Evolutionary conservation across 225 moss, liverwort and hornwort species (phyloP).

Genomic region (Sphagnum tenellum): DNA sequence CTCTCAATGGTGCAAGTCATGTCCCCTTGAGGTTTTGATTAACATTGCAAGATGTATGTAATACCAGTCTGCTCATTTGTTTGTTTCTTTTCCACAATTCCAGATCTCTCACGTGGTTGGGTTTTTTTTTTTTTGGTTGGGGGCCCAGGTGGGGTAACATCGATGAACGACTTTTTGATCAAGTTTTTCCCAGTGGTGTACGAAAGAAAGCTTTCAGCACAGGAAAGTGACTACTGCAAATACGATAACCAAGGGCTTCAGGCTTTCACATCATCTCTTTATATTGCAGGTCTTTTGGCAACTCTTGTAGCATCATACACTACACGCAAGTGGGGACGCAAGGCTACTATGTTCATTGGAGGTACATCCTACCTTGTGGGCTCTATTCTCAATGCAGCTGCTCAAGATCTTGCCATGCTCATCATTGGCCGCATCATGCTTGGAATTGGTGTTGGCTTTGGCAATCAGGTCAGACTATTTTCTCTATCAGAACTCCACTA

Average conservation of each 20-base stretch:
- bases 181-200: constrained; percentile 13
- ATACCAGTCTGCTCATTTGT: no score
- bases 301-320: constrained; percentile 2
- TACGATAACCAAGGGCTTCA: constrained; percentile 3
- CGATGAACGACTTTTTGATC: constrained; percentile 8
- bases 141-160: constrained; percentile 14
- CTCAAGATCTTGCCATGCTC: neutral
- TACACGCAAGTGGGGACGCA: neutral
- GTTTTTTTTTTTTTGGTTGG: neutral
- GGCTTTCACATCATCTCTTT: constrained; percentile 11
- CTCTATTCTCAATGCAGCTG: neutral
- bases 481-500: no score
- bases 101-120: no score
- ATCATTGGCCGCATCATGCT: constrained; percentile 1
- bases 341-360: neutral
- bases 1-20: no score
- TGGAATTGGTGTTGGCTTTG: constrained; percentile 3
- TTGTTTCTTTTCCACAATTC: no score
- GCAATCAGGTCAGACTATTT: neutral
- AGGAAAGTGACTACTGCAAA: constrained; percentile 6
- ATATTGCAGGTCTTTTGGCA: constrained; percentile 5
- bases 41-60: no score
- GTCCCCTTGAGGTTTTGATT: no score
- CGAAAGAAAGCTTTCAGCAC: neutral
- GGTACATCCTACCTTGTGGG: constrained; percentile 1